These are phyloP conservation scores for Saccharomyces hybrid DNA, from an alignment of 1,139 yeast species.

Conservation along the genomic window DNA sequence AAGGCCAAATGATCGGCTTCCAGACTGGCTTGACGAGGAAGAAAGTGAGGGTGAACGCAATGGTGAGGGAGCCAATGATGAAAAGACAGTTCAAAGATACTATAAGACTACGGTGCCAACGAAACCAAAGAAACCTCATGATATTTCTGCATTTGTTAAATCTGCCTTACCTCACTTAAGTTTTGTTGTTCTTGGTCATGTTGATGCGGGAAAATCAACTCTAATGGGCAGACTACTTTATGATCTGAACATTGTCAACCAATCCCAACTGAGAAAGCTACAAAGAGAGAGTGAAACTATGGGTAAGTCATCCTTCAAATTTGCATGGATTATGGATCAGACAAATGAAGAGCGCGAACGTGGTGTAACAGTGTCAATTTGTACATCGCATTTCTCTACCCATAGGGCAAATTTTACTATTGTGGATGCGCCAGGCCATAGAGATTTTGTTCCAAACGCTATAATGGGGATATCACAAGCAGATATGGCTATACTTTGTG, in stretches of 20 bases:
- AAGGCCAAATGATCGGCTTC: background rate
- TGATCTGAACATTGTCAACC: constrained; percentile 75
- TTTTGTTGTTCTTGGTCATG: constrained; percentile 90
- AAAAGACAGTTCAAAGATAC: constrained; percentile 14
- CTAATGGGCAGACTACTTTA: constrained; percentile 81
- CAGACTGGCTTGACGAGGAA: constrained; percentile 13
- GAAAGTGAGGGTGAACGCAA: constrained; percentile 12
- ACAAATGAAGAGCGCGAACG: constrained; percentile 80
- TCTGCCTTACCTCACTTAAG: constrained; percentile 56
- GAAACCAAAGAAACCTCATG: constrained; percentile 33
- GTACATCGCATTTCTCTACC: constrained; percentile 79
- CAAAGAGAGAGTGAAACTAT: constrained; percentile 71
- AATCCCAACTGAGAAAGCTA: constrained; percentile 64
- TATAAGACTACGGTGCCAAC: constrained; percentile 27
- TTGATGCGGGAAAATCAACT: constrained; percentile 96
- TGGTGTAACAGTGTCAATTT: constrained; percentile 92
- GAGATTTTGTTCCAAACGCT: constrained; percentile 97
- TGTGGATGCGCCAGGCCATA: constrained; percentile 97
- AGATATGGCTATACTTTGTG: constrained; percentile 43
- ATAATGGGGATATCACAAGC: constrained; percentile 94
- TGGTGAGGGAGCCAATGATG: constrained; percentile 7
- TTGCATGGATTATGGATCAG: constrained; percentile 98
- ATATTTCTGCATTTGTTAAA: constrained; percentile 32
- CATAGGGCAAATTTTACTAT: constrained; percentile 60
- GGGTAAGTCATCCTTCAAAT: constrained; percentile 89